A percentile compares a stretch with the other conserved stretches of the same genome.
Conservation (phyloP, 2,329 filamentous ascomycete genomes). For the Myotisia sp. region DNA sequence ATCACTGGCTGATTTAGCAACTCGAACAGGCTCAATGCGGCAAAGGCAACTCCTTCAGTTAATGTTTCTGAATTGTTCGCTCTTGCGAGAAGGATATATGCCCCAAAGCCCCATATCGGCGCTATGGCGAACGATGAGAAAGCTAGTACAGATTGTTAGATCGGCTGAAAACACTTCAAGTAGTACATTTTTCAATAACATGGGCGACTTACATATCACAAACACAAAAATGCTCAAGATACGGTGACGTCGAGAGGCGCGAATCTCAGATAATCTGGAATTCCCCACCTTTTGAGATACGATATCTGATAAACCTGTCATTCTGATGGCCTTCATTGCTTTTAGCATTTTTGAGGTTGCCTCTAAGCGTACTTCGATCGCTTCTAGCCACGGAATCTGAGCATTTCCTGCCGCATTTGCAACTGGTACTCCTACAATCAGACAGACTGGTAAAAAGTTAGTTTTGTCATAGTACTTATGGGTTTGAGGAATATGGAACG, state of each 20-base stretch:
- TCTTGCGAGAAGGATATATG: conserved; percentile 1
- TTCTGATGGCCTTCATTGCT: conserved; percentile 1
- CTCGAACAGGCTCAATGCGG: conserved; percentile 2
- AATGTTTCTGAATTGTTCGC: conserved; percentile 1
- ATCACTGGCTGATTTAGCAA: not conserved
- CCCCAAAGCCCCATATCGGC: conserved; percentile 2
- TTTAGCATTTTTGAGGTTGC: not conserved
- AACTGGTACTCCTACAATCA: conserved; percentile 1
- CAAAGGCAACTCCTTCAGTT: conserved; percentile 2
- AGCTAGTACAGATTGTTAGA: not conserved
- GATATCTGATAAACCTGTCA: conserved; percentile 1
- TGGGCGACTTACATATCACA: not conserved
- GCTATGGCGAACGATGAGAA: conserved; percentile 1
- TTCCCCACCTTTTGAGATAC: not conserved
- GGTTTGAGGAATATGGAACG: not conserved
- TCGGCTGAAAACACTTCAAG: not conserved
- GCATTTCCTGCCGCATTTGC: conserved; percentile 1
- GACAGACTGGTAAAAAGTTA: not conserved
- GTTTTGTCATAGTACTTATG: not conserved
- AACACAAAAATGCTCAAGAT: conserved; percentile 1
- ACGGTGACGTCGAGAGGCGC: conserved; percentile 2
- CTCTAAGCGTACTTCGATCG: conserved; percentile 1
- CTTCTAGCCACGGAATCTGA: conserved; percentile 3
- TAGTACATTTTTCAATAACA: not conserved
- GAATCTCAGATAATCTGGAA: not conserved